A percentile compares a stretch with the other conserved stretches of the same genome.
These are phyloP conservation scores for Metarhizium robertsii DNA, from an alignment of 2,329 filamentous ascomycete species.

Conservation along the genomic window DNA sequence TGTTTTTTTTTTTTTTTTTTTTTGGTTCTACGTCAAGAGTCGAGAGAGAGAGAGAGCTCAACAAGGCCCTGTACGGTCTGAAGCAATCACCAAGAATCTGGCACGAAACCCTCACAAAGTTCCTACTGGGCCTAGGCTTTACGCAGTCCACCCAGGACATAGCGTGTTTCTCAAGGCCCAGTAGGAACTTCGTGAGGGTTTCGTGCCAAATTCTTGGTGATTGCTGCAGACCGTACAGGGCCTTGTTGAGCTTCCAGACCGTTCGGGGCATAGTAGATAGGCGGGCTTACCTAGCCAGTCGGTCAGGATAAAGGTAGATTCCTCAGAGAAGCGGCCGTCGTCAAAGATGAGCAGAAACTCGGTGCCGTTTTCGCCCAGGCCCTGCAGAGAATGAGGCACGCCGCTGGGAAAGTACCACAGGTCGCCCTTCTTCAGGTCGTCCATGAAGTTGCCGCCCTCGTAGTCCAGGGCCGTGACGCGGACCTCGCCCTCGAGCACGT, in stretches of 20 bases:
- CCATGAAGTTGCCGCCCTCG: constrained; percentile 67
- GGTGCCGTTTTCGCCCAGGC: constrained; percentile 52
- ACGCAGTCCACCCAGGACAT: neutral
- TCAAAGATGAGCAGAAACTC: constrained; percentile 41
- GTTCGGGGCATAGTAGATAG: no score
- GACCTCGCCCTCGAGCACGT: constrained; percentile 60
- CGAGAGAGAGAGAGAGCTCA: no score
- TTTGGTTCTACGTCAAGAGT: no score
- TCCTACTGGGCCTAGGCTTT: neutral
- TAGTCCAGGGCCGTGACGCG: constrained; percentile 66
- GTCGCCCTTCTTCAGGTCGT: constrained; percentile 67
- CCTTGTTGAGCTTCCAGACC: no score
- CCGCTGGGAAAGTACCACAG: constrained; percentile 76
- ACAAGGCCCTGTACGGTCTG: no score
- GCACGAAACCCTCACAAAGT: no score
- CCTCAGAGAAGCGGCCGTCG: constrained; percentile 42
- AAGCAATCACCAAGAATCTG: neutral
- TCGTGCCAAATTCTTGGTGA: neutral
- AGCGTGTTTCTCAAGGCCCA: no score
- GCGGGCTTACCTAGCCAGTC: constrained; percentile 53
- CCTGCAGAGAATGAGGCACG: constrained; percentile 69
- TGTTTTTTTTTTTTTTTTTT: no score
- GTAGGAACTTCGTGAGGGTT: no score
- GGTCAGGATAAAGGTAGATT: constrained; percentile 63
- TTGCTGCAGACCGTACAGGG: neutral